These are phyloP conservation scores for Geotrichum fermentans DNA, from an alignment of 1,139 yeast genomes.

Conservation along the genomic window DNA sequence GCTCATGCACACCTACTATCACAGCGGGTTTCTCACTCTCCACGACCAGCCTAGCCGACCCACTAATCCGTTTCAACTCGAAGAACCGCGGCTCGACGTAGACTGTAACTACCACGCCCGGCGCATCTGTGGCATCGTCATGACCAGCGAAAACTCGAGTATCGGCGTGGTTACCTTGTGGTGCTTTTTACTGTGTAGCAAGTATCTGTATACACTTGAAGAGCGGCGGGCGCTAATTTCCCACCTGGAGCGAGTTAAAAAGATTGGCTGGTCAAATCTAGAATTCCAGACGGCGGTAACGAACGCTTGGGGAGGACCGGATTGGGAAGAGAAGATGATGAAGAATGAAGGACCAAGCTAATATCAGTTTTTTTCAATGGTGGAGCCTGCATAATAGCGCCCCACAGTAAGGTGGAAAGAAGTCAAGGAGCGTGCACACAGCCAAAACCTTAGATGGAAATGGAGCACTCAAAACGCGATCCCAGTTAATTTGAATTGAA, in stretches of 20 bases:
- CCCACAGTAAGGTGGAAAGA: not conserved
- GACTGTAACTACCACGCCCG: conserved; percentile 16
- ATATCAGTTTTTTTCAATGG: too few relatives aligned
- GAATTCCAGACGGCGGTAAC: conserved; percentile 2
- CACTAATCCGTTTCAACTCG: conserved; percentile 4
- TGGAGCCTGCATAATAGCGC: too few relatives aligned
- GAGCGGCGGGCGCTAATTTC: conserved; percentile 14
- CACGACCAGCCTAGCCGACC: conserved; percentile 9
- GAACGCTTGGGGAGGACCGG: conserved; percentile 16
- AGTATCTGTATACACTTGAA: conserved; percentile 2
- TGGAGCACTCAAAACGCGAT: too few relatives aligned
- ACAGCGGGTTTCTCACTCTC: conserved; percentile 10
- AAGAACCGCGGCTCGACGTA: conserved; percentile 1
- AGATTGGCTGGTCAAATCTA: conserved; percentile 17
- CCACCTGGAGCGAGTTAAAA: conserved; percentile 10
- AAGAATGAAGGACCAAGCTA: not conserved
- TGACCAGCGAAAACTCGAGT: conserved; percentile 1
- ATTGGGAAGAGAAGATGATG: conserved; percentile 12
- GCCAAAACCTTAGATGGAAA: too few relatives aligned
- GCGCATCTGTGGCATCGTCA: conserved; percentile 14
- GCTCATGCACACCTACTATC: conserved; percentile 13
- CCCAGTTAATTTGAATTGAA: too few relatives aligned
- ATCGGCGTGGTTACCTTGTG: conserved; percentile 13
- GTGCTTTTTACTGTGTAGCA: conserved; percentile 14
- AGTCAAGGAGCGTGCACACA: too few relatives aligned